Base-by-base conservation (phyloP, 805 yeast genomes). In the Lachancea sp. region DNA sequence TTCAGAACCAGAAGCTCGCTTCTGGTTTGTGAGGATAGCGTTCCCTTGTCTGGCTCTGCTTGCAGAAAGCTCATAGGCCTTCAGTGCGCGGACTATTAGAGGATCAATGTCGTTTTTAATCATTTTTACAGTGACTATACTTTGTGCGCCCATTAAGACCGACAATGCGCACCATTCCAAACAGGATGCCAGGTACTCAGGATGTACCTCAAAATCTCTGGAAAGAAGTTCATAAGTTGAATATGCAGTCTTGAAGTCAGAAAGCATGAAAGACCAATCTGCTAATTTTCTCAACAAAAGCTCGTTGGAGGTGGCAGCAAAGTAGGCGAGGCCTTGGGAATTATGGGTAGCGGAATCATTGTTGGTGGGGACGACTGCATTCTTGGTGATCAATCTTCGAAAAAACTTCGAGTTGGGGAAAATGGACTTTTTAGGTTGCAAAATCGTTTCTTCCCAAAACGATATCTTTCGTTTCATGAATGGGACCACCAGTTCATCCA, bases 261-360 rank as follows among this genome's bases (percentile, higher is more conserved):
- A 75, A n/a, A 89, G 63, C 78, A 92, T 85, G 53, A 90, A 78
- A 5, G 88, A 78, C 86, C 95, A 86, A 59, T 92, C 98, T 0
- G 95, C 97, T 20, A 90, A 66, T 55, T 83, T 82, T 37, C 97
- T 69, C 20, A 88, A 70, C 31, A 76, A 70, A 55, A 85, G 83
- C 51, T 87, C 96, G 1, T 80, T 72, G 0, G 87, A 68, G 2
- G 74, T 67, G 8, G 77, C 74, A 31, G 74, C 63, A 55, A 87
- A 88, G 49, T 68, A 76, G 17, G 79, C 81, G 31, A 70, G 76
- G 3, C 63, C 65, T 4, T 65, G 48, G 53, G 74, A 75, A 60
- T 72, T 85, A 37, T 63, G 57, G 23, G 67, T 48, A 5, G 57
- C 48, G 9, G 49, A 35, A 24, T 48, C 53, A 2, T 33, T 52